These are phyloP conservation scores for Phytophthora fragariaefolia DNA, from an alignment of 352 stramenopile genomes.

Conservation along the genomic window DNA sequence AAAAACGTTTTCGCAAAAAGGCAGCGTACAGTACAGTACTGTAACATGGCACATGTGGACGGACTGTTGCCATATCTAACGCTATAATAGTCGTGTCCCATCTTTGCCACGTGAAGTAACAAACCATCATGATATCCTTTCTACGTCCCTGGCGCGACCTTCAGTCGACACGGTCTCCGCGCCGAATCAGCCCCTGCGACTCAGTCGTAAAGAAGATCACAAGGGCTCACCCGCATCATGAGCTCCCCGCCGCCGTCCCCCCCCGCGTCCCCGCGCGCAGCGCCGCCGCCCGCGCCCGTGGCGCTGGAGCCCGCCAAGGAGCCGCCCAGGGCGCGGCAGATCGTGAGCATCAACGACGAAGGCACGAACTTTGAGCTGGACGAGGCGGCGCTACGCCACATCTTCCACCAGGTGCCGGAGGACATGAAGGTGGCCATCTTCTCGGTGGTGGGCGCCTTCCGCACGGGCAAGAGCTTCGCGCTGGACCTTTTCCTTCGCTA, in stretches of 20 bases:
- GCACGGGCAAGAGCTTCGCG: constrained; percentile 99
- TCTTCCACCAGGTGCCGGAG: constrained; percentile 81
- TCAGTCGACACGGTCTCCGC: too few relatives aligned
- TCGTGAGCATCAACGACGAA: constrained; percentile 90
- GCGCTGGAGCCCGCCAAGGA: constrained; percentile 35
- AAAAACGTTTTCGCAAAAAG: too few relatives aligned
- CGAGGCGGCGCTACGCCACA: constrained; percentile 68
- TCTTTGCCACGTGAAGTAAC: too few relatives aligned
- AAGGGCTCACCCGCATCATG: constrained; percentile 1
- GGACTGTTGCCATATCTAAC: too few relatives aligned
- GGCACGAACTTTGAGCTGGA: constrained; percentile 88
- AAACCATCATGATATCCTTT: too few relatives aligned
- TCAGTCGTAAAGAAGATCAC: not conserved
- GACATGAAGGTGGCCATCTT: constrained; percentile 98
- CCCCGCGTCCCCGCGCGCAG: constrained; percentile 2
- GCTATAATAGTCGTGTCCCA: too few relatives aligned
- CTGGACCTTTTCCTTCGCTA: constrained; percentile 98
- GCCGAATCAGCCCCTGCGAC: not conserved
- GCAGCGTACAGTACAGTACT: too few relatives aligned
- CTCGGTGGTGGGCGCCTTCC: constrained; percentile 98
- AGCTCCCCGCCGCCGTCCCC: constrained; percentile 20
- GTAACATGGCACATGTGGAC: too few relatives aligned
- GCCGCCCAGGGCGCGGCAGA: constrained; percentile 59
- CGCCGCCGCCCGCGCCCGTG: constrained; percentile 28
- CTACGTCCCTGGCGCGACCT: too few relatives aligned